A percentile compares a stretch with the other conserved stretches of the same genome.
phyloP scores from a whole-genome alignment of 345 rosid genomes.

The Sisymbrium irio region DNA sequence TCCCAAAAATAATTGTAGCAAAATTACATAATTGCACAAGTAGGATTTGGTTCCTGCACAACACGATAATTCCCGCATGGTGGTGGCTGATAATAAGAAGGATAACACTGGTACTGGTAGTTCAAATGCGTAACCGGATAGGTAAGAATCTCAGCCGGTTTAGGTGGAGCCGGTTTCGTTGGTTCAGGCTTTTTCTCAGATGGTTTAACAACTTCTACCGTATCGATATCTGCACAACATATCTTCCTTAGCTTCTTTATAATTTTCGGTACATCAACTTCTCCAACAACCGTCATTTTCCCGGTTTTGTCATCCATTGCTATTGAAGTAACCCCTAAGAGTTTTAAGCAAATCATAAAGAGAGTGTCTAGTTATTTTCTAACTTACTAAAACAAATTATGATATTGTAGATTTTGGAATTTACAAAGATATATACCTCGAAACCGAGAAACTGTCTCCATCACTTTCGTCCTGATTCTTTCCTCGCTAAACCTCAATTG shows the following conservation, averaged over 20 bases:
- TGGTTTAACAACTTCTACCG: conserved; percentile 63
- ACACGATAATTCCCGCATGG: not conserved
- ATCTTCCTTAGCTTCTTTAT: conserved; percentile 55
- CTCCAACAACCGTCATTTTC: conserved; percentile 57
- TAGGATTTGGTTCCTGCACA: conserved; percentile 7
- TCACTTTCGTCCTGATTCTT: conserved; percentile 50
- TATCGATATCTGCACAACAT: conserved; percentile 43
- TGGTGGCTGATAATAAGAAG: not conserved
- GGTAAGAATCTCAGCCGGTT: not conserved
- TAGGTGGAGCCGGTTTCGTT: not conserved
- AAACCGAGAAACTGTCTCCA: conserved; percentile 44
- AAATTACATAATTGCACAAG: conserved; percentile 27
- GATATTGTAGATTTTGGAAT: not conserved
- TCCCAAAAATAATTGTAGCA: not conserved
- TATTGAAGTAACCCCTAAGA: conserved; percentile 47
- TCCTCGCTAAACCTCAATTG: conserved; percentile 43
- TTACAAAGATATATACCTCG: conserved; percentile 42
- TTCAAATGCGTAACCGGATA: not conserved
- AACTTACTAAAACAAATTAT: not conserved
- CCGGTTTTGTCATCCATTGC: conserved; percentile 55
- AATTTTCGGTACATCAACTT: conserved; percentile 41
- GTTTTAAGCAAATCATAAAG: not conserved
- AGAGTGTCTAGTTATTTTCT: not conserved
- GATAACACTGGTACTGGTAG: not conserved
- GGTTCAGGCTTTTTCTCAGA: conserved; percentile 33